Conservation (phyloP, 257 asterid species). For the Solanum medicagineum region DNA sequence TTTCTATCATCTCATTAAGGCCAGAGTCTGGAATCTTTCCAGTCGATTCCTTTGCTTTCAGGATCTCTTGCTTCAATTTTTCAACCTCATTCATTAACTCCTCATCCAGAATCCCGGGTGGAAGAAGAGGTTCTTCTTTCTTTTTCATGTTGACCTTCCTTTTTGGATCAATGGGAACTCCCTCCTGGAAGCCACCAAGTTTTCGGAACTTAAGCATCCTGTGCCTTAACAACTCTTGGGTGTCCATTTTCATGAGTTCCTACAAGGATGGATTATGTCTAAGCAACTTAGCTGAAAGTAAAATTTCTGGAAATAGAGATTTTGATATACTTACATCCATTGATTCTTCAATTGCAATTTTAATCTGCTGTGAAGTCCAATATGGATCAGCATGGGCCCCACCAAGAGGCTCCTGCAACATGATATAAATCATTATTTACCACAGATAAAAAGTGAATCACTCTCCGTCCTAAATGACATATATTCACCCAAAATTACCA, state of each 20-base stretch:
- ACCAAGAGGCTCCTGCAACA: conserved; percentile 89
- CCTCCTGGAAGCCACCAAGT: conserved; percentile 61
- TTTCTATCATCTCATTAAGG: conserved; percentile 37
- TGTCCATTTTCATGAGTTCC: conserved; percentile 75
- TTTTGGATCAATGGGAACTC: conserved; percentile 52
- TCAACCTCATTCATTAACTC: conserved; percentile 56
- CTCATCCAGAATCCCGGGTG: conserved; percentile 26
- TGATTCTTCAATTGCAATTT: conserved; percentile 59
- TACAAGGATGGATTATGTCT: conserved; percentile 16
- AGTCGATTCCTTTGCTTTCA: conserved; percentile 35
- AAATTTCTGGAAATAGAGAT: neutral
- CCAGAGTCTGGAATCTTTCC: conserved; percentile 17
- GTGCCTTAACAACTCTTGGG: conserved; percentile 48
- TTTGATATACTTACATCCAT: conserved; percentile 68
- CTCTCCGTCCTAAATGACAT: neutral
- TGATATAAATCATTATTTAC: neutral
- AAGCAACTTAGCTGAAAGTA: conserved; percentile 2
- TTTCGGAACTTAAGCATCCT: conserved; percentile 62
- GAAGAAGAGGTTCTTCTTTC: conserved; percentile 44
- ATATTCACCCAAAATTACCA: neutral
- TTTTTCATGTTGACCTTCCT: conserved; percentile 55
- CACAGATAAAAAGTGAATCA: neutral
- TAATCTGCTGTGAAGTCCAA: conserved; percentile 94
- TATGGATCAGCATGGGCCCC: conserved; percentile 93
- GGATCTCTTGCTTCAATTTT: conserved; percentile 40